Evolutionary conservation across 148 eudicot species (phyloP).

Genomic region (Nepenthes gracilis): DNA sequence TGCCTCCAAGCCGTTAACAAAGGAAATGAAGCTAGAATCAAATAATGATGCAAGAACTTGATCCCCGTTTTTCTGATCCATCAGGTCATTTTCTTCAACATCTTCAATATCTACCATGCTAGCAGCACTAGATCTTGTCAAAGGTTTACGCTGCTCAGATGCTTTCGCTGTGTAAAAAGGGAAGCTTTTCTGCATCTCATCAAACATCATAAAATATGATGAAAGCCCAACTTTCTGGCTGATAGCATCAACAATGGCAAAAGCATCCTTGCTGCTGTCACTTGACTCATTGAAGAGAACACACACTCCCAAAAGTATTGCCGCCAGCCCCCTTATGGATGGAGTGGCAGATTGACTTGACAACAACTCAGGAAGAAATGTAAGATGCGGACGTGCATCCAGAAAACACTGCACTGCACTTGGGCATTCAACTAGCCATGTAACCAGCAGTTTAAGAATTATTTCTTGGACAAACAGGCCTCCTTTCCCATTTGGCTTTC

Average conservation of each 20-base stretch:
- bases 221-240: slow-evolving; percentile 86
- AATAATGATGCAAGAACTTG: slow-evolving; percentile 59
- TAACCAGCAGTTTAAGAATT: slow-evolving; percentile 67
- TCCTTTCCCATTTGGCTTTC: slow-evolving; percentile 34
- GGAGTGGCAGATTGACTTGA: slow-evolving; percentile 48
- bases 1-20: slow-evolving; percentile 51
- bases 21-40: slow-evolving; percentile 54
- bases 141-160: slow-evolving; percentile 39
- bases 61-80: slow-evolving; percentile 41
- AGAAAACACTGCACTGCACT: slow-evolving; percentile 75
- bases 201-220: slow-evolving; percentile 65
- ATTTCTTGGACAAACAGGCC: slow-evolving; percentile 48
- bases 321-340: slow-evolving; percentile 67
- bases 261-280: slow-evolving; percentile 61
- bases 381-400: slow-evolving; percentile 82
- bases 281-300: slow-evolving; percentile 47
- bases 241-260: slow-evolving; percentile 62
- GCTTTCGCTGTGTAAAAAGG: slow-evolving; percentile 52
- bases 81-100: slow-evolving; percentile 33
- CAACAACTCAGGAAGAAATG: slow-evolving; percentile 70
- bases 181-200: slow-evolving; percentile 73
- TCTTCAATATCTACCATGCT: slow-evolving; percentile 78
- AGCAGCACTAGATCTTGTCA: slow-evolving; percentile 74
- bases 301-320: slow-evolving; percentile 79
- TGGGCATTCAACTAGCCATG: slow-evolving; percentile 79